phyloP scores from a whole-genome alignment of 306 rosid genomes.

The Corylus americana region DNA sequence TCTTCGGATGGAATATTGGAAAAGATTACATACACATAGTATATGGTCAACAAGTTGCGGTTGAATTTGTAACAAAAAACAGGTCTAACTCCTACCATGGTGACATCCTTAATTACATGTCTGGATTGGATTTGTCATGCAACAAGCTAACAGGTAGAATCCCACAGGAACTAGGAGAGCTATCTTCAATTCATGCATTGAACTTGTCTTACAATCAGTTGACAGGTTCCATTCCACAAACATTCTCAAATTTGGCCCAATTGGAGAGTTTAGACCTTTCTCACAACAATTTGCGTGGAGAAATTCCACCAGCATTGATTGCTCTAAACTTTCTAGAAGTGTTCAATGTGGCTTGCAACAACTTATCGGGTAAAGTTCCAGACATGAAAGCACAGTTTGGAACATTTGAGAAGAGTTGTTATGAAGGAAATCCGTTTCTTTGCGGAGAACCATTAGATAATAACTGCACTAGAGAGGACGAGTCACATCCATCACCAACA shows the following conservation, averaged over 20 bases:
- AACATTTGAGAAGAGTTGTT: no score
- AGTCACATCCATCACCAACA: no score
- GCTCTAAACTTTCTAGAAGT: not conserved
- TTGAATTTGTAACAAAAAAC: not conserved
- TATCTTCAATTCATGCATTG: not conserved
- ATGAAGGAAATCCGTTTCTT: no score
- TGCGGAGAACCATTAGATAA: not conserved
- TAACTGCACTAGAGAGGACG: no score
- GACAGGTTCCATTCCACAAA: slow-evolving; percentile 4
- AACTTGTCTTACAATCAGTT: not conserved
- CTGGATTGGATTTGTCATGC: slow-evolving; percentile 12
- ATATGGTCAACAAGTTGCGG: not conserved
- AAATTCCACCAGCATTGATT: not conserved
- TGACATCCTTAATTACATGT: not conserved
- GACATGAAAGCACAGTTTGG: no score
- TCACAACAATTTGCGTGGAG: slow-evolving; percentile 14
- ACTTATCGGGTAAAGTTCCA: no score
- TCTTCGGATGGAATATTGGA: no score
- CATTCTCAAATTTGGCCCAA: not conserved
- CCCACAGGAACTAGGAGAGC: not conserved
- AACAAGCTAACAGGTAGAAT: slow-evolving; percentile 7
- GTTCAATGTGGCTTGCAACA: not conserved
- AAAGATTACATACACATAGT: fast-evolving
- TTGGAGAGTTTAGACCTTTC: slow-evolving; percentile 24
- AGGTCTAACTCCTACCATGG: not conserved